Percentiles rank a stretch among this genome's conserved stretches.
phyloP scores from a whole-genome alignment of 805 yeast species.

The Candida nanaspora region DNA sequence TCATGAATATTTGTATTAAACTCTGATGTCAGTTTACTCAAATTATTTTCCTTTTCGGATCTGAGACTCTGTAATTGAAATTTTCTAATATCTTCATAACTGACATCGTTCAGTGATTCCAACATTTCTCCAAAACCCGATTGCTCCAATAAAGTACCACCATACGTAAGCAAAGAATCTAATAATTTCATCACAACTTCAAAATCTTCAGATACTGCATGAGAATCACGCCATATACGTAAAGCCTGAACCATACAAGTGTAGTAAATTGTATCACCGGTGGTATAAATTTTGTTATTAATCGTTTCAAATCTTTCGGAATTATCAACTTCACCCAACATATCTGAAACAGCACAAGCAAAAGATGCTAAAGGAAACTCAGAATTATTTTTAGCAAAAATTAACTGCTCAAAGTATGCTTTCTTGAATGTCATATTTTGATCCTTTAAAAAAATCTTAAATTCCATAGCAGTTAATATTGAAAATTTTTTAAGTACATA shows the following conservation, averaged over 20 bases:
- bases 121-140: conserved; percentile 36
- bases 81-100: conserved; percentile 45
- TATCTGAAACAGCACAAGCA: conserved; percentile 24
- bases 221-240: conserved; percentile 59
- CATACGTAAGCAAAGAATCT: conserved; percentile 24
- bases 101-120: conserved; percentile 31
- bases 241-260: conserved; percentile 50
- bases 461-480: conserved; percentile 44
- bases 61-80: conserved; percentile 43
- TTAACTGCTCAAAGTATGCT: conserved; percentile 53
- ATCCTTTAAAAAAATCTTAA: conserved; percentile 46
- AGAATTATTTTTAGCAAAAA: conserved; percentile 47
- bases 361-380: conserved; percentile 44
- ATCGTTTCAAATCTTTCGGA: conserved; percentile 28
- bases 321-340: conserved; percentile 11
- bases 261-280: conserved; percentile 47
- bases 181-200: conserved; percentile 43
- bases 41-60: conserved; percentile 26
- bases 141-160: conserved; percentile 12
- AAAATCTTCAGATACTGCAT: conserved; percentile 46
- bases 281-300: conserved; percentile 33
- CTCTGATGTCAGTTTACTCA: conserved; percentile 38
- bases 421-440: conserved; percentile 57
- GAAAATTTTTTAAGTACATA: conserved; percentile 39
- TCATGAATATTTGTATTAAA: conserved; percentile 43